Evolutionary conservation across 2,329 filamentous ascomycete genomes (phyloP), one percentile per base, ranked within the genome.

Genomic region (Microdochium trichocladiopsis): DNA sequence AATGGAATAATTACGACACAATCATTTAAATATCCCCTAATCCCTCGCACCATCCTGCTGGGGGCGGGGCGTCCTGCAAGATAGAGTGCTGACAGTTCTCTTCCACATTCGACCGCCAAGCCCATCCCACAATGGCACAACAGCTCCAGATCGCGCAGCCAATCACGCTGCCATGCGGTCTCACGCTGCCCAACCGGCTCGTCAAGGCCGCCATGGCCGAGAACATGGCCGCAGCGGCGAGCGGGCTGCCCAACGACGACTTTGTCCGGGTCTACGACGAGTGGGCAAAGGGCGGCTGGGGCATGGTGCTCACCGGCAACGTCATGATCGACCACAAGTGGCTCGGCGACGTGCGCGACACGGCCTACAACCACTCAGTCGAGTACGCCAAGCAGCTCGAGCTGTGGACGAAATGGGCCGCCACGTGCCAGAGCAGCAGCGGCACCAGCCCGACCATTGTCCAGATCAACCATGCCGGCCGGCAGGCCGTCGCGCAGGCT

Each of bases 201-300:
- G 69, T 63, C 47, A 72, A 77, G 57, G 70, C 79, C 48, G 76
- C 80, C 25, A 72, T 82, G 66, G 70, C 75, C 6, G 74, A 80
- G 56, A 57, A 57, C 6, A 64, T 75, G 61, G 66, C 69, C 4
- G 41, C 28, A 66, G 70, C 56, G 63, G 75, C 52, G 55, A 74
- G 25, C 66, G 73, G 0, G 78, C 78, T 0, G 69, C 69, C 12
- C 59, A 71, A 4, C 62, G 67, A 2, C 41, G 41, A 45, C 41
- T 66, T 79, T n/a, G 47, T 66, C 2, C 62, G 71, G 3, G 68
- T 75, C 1, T 85, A 85, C 57, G 63, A 67, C 2, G 60, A 66
- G 56, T 86, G 81, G 81, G 73, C 73, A 0, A 63, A 72, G 10
- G 77, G 76, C 2, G 72, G 69, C 16, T 80, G 76, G 75, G 78